Conservation (phyloP, 805 yeast species). For the Danielozyma ontarioensis region DNA sequence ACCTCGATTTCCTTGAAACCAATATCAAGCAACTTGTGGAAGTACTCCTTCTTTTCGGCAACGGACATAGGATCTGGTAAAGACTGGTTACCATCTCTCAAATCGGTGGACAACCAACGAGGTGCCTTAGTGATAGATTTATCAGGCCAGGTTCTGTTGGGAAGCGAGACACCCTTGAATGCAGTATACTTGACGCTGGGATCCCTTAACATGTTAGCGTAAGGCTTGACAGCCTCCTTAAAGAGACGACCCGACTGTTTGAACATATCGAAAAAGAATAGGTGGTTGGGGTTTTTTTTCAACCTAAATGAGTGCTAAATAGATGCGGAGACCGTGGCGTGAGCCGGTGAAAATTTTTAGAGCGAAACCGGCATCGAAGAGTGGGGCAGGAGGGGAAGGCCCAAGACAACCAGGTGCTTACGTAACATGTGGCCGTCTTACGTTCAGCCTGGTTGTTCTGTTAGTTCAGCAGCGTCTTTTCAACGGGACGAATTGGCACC, state of each 20-base stretch:
- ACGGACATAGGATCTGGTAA: slow-evolving; percentile 85
- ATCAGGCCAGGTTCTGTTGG: slow-evolving; percentile 69
- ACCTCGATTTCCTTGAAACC: slow-evolving; percentile 86
- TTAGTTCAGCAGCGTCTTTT: no score
- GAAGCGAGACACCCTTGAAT: slow-evolving; percentile 51
- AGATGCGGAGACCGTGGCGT: neutral
- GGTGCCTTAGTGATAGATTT: slow-evolving; percentile 58
- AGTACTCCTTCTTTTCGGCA: slow-evolving; percentile 68
- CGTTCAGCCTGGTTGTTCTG: no score
- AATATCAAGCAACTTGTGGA: slow-evolving; percentile 59
- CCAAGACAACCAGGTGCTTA: no score
- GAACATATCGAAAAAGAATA: slow-evolving; percentile 15
- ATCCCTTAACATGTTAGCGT: slow-evolving; percentile 40
- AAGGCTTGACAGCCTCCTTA: slow-evolving; percentile 16
- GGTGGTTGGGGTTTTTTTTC: neutral
- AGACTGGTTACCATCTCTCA: slow-evolving; percentile 82
- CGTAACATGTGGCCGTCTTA: no score
- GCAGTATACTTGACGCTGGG: slow-evolving; percentile 60
- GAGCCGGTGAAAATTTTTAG: neutral
- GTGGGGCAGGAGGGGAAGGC: no score
- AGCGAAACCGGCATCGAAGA: neutral
- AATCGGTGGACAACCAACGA: slow-evolving; percentile 78
- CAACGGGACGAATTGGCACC: no score
- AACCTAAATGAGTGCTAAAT: no score
- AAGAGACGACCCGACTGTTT: slow-evolving; percentile 18